Conservation (phyloP, 257 asterid species). For the Lantana camara region DNA sequence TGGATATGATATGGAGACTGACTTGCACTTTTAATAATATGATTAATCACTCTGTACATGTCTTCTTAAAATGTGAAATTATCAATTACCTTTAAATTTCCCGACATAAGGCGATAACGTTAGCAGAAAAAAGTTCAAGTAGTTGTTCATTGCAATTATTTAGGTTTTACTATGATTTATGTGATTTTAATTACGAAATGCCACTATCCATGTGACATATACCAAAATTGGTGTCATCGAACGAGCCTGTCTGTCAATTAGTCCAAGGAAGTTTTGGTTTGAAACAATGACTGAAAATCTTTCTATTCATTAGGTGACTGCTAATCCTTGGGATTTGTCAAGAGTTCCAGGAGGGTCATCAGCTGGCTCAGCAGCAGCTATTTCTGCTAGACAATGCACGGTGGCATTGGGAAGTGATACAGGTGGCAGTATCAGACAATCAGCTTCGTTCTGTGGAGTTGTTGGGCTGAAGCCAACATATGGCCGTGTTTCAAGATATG, state of each 20-base stretch:
- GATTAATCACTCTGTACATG: no score
- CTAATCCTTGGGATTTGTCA: constrained; percentile 97
- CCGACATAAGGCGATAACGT: background rate
- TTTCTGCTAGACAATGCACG: constrained; percentile 94
- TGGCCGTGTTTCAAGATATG: constrained; percentile 98
- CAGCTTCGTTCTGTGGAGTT: constrained; percentile 96
- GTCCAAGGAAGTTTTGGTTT: no score
- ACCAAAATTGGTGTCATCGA: no score
- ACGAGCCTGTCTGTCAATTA: no score
- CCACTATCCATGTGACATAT: no score
- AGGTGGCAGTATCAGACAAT: constrained; percentile 99
- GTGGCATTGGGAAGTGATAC: constrained; percentile 96
- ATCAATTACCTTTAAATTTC: no score
- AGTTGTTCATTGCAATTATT: no score
- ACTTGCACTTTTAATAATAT: no score
- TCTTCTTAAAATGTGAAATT: no score
- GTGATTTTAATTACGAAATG: no score
- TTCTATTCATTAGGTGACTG: constrained; percentile 87
- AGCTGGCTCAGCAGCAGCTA: constrained; percentile 98
- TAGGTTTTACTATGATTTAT: no score
- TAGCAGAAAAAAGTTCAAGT: background rate
- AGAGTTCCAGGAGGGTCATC: constrained; percentile 99
- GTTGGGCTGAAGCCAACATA: constrained; percentile 96
- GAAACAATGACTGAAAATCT: constrained; percentile 34
- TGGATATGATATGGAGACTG: no score